These are phyloP conservation scores for Rosa lucieae DNA, from an alignment of 306 rosid species.

Conservation along the genomic window DNA sequence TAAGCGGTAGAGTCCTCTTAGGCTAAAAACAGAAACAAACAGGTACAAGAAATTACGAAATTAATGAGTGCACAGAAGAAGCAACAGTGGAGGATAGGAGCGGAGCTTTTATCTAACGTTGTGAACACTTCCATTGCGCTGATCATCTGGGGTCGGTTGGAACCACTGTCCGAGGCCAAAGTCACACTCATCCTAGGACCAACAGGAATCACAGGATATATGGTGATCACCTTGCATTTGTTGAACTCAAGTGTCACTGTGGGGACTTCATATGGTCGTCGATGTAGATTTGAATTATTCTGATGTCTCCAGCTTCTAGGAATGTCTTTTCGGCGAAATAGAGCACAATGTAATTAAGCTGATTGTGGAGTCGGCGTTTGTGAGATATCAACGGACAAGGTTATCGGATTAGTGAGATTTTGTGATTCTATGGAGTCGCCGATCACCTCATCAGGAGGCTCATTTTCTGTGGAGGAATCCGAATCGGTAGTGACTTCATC, in stretches of 20 bases:
- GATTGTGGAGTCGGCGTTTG: not conserved
- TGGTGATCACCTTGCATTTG: not conserved
- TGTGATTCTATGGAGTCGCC: slow-evolving; percentile 2
- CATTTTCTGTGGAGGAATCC: not conserved
- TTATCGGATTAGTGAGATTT: not conserved
- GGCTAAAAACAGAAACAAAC: not conserved
- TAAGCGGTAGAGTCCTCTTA: too few species aligned
- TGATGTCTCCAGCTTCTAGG: not conserved
- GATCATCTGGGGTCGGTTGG: not conserved
- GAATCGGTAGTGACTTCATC: not conserved
- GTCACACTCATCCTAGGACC: slow-evolving; percentile 10
- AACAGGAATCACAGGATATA: not conserved
- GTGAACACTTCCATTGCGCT: slow-evolving; percentile 19
- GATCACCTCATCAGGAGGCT: slow-evolving; percentile 1
- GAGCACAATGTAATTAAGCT: slow-evolving; percentile 12
- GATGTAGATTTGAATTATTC: slow-evolving; percentile 10
- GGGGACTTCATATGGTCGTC: not conserved
- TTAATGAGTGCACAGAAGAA: slow-evolving; percentile 1
- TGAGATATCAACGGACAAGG: not conserved
- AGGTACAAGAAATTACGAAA: slow-evolving; percentile 1
- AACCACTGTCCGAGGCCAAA: not conserved
- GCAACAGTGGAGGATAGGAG: not conserved
- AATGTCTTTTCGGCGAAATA: not conserved
- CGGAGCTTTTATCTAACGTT: not conserved
- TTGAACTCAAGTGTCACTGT: not conserved